These are phyloP conservation scores for Suhomyces atakaporum DNA, from an alignment of 1,139 yeast genomes.

Conservation along the genomic window DNA sequence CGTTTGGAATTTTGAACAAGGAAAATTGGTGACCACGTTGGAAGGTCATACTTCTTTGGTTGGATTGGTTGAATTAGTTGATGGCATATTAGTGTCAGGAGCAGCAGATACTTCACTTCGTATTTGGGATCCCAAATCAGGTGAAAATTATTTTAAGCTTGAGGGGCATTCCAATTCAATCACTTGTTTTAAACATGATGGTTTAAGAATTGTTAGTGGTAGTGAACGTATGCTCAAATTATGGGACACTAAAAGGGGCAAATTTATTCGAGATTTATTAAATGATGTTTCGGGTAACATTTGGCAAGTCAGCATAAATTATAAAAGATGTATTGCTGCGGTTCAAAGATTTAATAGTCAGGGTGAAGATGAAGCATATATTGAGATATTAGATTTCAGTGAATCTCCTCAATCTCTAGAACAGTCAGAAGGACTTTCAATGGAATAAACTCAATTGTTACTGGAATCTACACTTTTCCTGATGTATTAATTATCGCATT, in stretches of 20 bases:
- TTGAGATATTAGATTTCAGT: slow-evolving; percentile 86
- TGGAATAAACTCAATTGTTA: no score
- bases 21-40: slow-evolving; percentile 62
- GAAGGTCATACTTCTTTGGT: slow-evolving; percentile 90
- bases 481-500: slow-evolving; percentile 3
- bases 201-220: slow-evolving; percentile 83
- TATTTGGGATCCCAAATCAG: slow-evolving; percentile 88
- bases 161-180: slow-evolving; percentile 89
- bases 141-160: slow-evolving; percentile 66
- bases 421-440: slow-evolving; percentile 5
- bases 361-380: slow-evolving; percentile 57
- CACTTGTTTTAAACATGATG: slow-evolving; percentile 91
- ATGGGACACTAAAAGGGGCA: slow-evolving; percentile 84
- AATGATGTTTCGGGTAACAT: slow-evolving; percentile 79
- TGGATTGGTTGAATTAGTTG: slow-evolving; percentile 78
- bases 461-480: background rate
- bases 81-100: slow-evolving; percentile 84
- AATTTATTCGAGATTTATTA: slow-evolving; percentile 71
- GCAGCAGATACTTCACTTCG: slow-evolving; percentile 94
- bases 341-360: slow-evolving; percentile 61
- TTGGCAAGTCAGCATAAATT: slow-evolving; percentile 93
- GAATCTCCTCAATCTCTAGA: slow-evolving; percentile 30
- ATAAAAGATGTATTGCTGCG: slow-evolving; percentile 86
- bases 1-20: slow-evolving; percentile 85
- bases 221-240: slow-evolving; percentile 77